A percentile compares a stretch with the other conserved stretches of the same genome.
Evolutionary conservation across 2,329 filamentous ascomycete species (phyloP).

Genomic region (Ophiostoma triangulosporum): DNA sequence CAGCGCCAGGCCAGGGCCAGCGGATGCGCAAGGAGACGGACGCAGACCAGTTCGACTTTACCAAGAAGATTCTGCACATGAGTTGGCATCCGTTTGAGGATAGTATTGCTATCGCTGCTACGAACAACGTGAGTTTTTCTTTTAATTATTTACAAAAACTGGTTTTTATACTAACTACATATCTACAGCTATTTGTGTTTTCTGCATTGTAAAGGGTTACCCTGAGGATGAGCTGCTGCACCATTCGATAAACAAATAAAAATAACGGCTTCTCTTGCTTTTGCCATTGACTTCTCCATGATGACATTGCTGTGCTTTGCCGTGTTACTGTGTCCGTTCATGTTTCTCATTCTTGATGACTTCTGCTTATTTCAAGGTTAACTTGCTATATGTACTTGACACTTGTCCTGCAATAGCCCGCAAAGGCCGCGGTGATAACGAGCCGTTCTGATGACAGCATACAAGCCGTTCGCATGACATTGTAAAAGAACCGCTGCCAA

Average conservation of each 20-base stretch:
- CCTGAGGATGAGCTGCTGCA: background rate
- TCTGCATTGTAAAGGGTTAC: constrained; percentile 12
- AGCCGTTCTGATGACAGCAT: too few species aligned
- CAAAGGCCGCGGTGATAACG: too few species aligned
- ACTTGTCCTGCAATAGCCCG: too few species aligned
- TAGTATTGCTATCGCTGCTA: constrained; percentile 97
- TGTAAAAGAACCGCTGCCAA: too few species aligned
- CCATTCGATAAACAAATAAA: constrained; percentile 4
- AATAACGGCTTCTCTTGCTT: constrained; percentile 1
- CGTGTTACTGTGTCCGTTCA: too few species aligned
- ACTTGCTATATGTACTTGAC: too few species aligned
- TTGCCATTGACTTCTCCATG: background rate
- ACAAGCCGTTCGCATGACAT: too few species aligned
- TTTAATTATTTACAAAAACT: background rate
- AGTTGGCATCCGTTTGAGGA: constrained; percentile 99
- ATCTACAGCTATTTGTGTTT: constrained; percentile 21
- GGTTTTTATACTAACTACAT: too few species aligned
- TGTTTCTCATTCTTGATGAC: too few species aligned
- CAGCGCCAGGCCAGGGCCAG: constrained; percentile 64
- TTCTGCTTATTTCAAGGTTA: too few species aligned
- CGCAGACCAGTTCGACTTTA: constrained; percentile 98
- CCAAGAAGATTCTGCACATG: constrained; percentile 99
- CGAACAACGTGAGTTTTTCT: constrained; percentile 83
- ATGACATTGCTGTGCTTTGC: background rate
- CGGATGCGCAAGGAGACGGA: constrained; percentile 99